These are phyloP conservation scores for Leccinum arenicola DNA, from an alignment of 768 basidiomycete genomes.

Conservation along the genomic window DNA sequence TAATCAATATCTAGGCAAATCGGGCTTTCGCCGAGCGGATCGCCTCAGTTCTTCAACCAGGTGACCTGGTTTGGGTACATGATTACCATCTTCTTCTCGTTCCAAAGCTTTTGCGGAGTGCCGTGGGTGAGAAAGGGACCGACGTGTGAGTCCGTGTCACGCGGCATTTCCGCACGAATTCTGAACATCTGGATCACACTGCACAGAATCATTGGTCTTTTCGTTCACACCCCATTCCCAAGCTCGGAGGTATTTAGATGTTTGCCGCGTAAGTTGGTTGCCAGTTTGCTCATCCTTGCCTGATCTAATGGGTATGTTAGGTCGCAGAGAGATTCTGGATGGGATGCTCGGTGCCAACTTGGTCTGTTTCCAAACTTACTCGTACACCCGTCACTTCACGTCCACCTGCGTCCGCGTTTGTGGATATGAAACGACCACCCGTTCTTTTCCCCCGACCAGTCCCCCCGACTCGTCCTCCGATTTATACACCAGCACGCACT, in stretches of 20 bases:
- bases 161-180: background rate
- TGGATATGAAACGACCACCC: conserved; percentile 77
- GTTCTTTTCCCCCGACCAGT: conserved; percentile 1
- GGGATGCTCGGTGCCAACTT: conserved; percentile 98
- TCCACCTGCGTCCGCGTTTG: conserved; percentile 95
- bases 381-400: conserved; percentile 91
- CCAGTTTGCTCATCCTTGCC: background rate
- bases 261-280: conserved; percentile 65
- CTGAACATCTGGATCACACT: background rate
- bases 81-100: conserved; percentile 96
- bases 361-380: conserved; percentile 97
- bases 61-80: conserved; percentile 93
- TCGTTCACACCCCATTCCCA: conserved; percentile 98
- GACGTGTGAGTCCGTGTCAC: conserved; percentile 21
- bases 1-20: conserved; percentile 60
- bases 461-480: conserved; percentile 9
- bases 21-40: conserved; percentile 75
- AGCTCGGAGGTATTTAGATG: conserved; percentile 95
- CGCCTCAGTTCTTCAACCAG: conserved; percentile 72
- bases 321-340: conserved; percentile 90
- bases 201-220: conserved; percentile 70
- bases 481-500: background rate
- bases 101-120: conserved; percentile 77
- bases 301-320: conserved; percentile 31
- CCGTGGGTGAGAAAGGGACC: conserved; percentile 38